Evolutionary conservation across 192 early-diverging fungal species (phyloP), one percentile per base, ranked within the genome.

Genomic region (Mortierella antarctica): DNA sequence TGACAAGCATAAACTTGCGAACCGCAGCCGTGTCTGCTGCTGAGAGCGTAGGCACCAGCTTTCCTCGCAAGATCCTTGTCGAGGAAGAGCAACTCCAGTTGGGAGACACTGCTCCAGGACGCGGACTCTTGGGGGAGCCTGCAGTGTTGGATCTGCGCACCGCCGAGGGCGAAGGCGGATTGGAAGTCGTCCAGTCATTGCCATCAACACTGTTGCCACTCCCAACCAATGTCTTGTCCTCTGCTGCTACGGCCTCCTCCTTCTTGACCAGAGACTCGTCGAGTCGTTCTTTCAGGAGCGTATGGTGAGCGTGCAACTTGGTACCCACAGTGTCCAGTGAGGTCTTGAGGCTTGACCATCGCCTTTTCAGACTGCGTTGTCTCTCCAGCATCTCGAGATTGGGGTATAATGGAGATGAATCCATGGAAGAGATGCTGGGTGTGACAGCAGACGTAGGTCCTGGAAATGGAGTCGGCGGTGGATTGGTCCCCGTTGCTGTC

Each of bases 291-390:
- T 65, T 71, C 18, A 79, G 39, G 0, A 20, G 41, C 0, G 58
- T 66, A 23, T 79, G 75, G 41, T 79, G 69, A 12, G 41, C 57
- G 5, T 67, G 75, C 42, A 79, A 49, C 20, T 70, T 70, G 39
- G 57, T 55, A 21, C 63, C 64, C 11, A 66, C 69, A 17, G 75
- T 60, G 10, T 79, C 68, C 13, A 79, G 57, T 6, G 75, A 79
- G 15, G 63, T 61, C 64, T 71, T 79, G 17, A 79, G 69, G 23
- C 49, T 66, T 4, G 75, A 71, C 75, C 75, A 79, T 60, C 75
- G 63, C n/a, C 31, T 53, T 44, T 79, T 79, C 13, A 71, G 47
- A 12, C 50, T 48, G 12, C 58, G 45, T 41, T 79, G 75, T 52
- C 75, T 68, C 12, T 79, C 75, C 14, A 79, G 63, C 69, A 79